Evolutionary conservation across 192 early-diverging fungal species (phyloP), one percentile per base, ranked within the genome.

Genomic region (Gamsiella multidivaricata): DNA sequence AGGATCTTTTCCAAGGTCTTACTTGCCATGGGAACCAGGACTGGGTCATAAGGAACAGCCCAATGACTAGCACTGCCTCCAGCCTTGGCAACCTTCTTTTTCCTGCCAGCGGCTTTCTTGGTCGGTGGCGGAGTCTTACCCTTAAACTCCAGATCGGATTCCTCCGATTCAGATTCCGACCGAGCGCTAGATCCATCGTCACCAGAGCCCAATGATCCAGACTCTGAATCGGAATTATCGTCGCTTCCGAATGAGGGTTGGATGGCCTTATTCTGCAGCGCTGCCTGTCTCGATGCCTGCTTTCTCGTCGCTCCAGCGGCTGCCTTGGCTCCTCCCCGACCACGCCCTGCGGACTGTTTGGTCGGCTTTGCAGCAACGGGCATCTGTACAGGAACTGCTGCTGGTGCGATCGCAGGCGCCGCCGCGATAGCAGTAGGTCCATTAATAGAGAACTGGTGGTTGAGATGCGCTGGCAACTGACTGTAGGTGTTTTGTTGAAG

Each of bases 1-100:
- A 89, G 53, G 49, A 89, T 87, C 55, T 81, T 79, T 29, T 89
- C 88, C 43, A 89, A 65, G 23, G 76, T 79, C 75, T 81, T 73
- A 28, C 61, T 70, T 25, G 79, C 83, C 84, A 88, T 84, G 9
- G 87, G 87, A 33, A 88, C 86, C 28, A 84, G 64, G 0, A 88
- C 87, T 22, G 83, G 80, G 22, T 85, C 84, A 51, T 88, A 83
- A 22, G 74, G 74, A 4, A 78, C 74, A 34, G 73, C 65, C 74
- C 74, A 78, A 41, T 78, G 58, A 37, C 65, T 55, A 34, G 59
- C 66, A 51, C 55, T 78, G 31, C 65, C 65, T 63, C 74, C 74
- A 34, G 61, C 18, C 39, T 69, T 78, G 54, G 42, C 66, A 2
- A 52, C 32, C 37, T 78, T 78, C 74, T 78, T 78, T 46, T 78